phyloP scores from a whole-genome alignment of 345 rosid species.

The Salix suchowensis region DNA sequence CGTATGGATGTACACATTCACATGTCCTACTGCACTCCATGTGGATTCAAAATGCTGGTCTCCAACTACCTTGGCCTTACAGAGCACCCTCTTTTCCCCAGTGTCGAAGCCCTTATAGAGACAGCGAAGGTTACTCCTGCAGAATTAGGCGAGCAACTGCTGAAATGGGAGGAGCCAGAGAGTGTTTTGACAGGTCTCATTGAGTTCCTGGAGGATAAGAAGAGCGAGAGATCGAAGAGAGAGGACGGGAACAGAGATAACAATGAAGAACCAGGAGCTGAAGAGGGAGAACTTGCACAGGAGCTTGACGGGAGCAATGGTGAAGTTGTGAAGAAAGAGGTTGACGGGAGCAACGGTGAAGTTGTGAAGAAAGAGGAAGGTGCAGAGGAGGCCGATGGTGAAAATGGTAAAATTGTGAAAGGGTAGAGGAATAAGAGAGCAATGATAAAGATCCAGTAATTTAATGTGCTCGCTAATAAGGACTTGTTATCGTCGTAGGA shows the following conservation, averaged over 20 bases:
- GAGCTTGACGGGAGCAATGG: not conserved
- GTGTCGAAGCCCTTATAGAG: conserved; percentile 19
- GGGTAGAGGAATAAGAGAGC: too few species aligned
- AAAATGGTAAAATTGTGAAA: too few species aligned
- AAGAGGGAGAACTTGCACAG: not conserved
- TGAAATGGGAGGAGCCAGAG: conserved; percentile 21
- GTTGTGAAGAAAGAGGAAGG: not conserved
- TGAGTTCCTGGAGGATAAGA: conserved; percentile 18
- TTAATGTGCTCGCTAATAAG: too few species aligned
- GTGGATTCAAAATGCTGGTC: conserved; percentile 41
- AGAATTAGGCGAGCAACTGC: conserved; percentile 24
- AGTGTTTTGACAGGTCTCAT: conserved; percentile 15
- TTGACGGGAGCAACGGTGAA: not conserved
- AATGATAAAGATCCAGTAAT: too few species aligned
- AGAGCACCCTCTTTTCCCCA: not conserved
- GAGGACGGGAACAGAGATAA: not conserved
- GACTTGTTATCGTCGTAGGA: too few species aligned
- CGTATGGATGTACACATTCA: conserved; percentile 33
- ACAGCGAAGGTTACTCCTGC: conserved; percentile 23
- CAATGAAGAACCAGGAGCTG: not conserved
- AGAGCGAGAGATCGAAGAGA: not conserved
- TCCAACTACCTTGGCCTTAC: too few species aligned
- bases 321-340: not conserved
- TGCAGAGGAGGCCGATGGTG: too few species aligned
- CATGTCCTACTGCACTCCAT: conserved; percentile 45